Evolutionary conservation across 345 rosid genomes (phyloP), one percentile per base, ranked within the genome.

Genomic region (Crucihimalaya himalaica): DNA sequence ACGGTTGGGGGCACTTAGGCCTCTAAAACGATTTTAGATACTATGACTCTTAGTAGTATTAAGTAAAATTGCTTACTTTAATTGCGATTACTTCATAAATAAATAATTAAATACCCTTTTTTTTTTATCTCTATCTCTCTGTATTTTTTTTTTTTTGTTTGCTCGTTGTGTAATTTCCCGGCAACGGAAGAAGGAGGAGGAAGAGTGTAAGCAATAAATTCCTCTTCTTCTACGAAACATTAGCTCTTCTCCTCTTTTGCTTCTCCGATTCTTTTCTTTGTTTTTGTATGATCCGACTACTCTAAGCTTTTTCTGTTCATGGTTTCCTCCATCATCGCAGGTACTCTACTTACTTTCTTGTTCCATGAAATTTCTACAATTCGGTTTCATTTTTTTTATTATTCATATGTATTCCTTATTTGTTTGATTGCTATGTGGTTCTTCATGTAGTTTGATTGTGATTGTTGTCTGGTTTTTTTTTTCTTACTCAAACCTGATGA

Each of bases 171-270:
- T 80, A 42, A 85, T 84, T 85, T 87, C 79, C 85, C 93, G 88
- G 95, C 88, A 88, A 84, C 81, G 68, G 89, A 87, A 70, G 77
- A 27, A 89, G 91, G 87, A 89, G 84, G 96, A 81, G 83, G 92
- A 89, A 66, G 97, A 87, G 97, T 91, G 72, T 70, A 89, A 87
- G 93, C 81, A 86, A 92, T 75, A 83, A 80, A 88, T 79, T 66
- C 70, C 87, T 80, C 85, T 74, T 79, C 93, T 89, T 89, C 86
- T 86, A 89, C 91, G 97, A 79, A 35, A 89, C 92, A 77, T 74
- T 72, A 63, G 68, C 68, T 55, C 63, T 16, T 59, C 76, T 15
- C 14, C 76, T 87, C 56, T 31, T 80, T 58, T 73, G 40, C 52
- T 46, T 66, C 69, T 66, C 74, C 65, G 70, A 70, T 64, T 63